Evolutionary conservation across 352 stramenopile genomes (phyloP).

Genomic region (Phytopythium oedochilum): DNA sequence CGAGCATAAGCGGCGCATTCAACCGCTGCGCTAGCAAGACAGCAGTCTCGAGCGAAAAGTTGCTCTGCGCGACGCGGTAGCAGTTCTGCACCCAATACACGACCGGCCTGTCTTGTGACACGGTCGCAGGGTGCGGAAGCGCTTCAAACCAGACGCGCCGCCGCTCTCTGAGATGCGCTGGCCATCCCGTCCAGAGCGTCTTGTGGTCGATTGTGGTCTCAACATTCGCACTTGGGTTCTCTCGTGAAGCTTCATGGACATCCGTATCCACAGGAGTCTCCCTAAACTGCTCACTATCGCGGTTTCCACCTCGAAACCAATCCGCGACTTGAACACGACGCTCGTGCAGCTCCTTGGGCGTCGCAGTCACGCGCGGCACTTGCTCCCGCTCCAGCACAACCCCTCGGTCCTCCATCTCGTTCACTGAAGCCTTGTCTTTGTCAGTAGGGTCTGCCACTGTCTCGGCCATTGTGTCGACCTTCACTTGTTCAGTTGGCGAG

Average conservation of each 20-base stretch:
- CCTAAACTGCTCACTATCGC: background rate
- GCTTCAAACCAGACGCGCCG: conserved; percentile 34
- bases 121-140: background rate
- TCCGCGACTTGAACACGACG: conserved; percentile 16
- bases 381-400: background rate
- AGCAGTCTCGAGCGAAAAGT: conserved; percentile 54
- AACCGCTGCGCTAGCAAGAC: conserved; percentile 38
- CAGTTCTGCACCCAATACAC: conserved; percentile 74
- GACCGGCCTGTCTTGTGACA: conserved; percentile 16
- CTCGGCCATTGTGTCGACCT: too few relatives aligned
- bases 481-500: background rate
- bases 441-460: background rate
- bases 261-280: too few relatives aligned
- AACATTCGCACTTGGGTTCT: background rate
- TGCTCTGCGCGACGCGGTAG: conserved; percentile 50
- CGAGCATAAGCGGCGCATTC: conserved; percentile 32
- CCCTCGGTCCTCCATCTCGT: background rate
- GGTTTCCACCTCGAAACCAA: conserved; percentile 8
- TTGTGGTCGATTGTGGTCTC: conserved; percentile 7
- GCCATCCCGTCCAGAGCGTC: conserved; percentile 39
- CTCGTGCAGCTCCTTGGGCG: conserved; percentile 18
- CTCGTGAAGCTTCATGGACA: background rate
- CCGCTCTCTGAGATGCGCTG: conserved; percentile 36
- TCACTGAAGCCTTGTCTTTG: background rate
- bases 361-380: conserved; percentile 6